phyloP scores from a whole-genome alignment of 2,329 filamentous ascomycete genomes.

The Fusarium sp. region DNA sequence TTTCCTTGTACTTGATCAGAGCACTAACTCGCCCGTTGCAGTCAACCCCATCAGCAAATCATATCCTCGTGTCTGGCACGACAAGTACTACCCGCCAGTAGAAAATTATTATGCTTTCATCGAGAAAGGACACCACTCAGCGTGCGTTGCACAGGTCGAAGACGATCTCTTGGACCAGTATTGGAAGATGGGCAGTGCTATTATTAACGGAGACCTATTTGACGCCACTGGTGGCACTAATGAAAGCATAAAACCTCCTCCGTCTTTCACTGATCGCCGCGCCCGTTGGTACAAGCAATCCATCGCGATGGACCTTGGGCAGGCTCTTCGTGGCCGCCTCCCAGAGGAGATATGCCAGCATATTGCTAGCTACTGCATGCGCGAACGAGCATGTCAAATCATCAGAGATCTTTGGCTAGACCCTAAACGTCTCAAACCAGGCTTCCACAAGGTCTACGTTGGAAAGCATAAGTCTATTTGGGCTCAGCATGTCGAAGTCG shows the following conservation, averaged over 20 bases:
- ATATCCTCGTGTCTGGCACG: background rate
- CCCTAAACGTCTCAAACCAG: accelerated
- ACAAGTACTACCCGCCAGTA: background rate
- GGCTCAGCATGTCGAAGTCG: background rate
- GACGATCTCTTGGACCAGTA: no score
- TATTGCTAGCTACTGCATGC: background rate
- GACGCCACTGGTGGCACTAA: background rate
- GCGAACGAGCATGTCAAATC: background rate
- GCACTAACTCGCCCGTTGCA: background rate
- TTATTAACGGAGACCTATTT: background rate
- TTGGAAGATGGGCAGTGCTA: no score
- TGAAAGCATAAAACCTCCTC: background rate
- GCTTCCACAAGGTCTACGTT: accelerated
- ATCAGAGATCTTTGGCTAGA: background rate
- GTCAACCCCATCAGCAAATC: background rate
- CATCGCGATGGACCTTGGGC: background rate
- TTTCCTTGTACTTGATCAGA: no score
- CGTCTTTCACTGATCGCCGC: background rate
- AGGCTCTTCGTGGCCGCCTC: background rate
- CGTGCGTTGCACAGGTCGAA: background rate
- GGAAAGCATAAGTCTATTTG: background rate
- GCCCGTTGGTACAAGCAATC: background rate
- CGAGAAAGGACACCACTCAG: background rate
- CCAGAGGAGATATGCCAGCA: background rate
- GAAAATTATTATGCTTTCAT: no score